Percentiles rank a stretch among this genome's conserved stretches.
These are phyloP conservation scores for Parastagonospora avenae DNA, from an alignment of 2,329 filamentous ascomycete species.

Conservation along the genomic window DNA sequence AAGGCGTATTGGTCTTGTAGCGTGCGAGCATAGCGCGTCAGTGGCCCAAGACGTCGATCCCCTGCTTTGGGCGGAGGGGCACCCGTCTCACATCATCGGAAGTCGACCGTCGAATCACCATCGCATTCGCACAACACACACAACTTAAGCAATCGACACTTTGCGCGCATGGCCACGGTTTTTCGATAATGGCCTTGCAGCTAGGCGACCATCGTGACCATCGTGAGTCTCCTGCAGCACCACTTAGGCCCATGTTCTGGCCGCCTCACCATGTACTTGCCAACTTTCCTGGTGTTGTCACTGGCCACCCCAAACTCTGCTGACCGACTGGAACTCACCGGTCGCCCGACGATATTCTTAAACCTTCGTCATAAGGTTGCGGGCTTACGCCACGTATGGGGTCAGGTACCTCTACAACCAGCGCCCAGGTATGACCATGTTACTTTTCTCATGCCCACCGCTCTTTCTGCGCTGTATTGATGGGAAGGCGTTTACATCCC, in stretches of 20 bases:
- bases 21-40: not conserved
- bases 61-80: conserved; percentile 1
- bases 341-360: not conserved
- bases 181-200: too few species aligned
- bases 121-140: not conserved
- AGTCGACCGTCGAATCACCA: not conserved
- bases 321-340: not conserved
- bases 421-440: conserved; percentile 18
- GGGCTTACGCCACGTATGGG: conserved; percentile 6
- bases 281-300: too few species aligned
- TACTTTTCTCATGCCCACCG: conserved; percentile 9
- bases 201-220: too few species aligned
- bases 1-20: not conserved
- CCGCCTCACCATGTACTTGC: too few species aligned
- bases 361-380: not conserved
- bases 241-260: too few species aligned
- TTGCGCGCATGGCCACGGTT: not conserved
- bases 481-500: not conserved
- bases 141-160: not conserved
- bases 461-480: not conserved
- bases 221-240: too few species aligned
- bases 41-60: not conserved
- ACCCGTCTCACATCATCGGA: conserved; percentile 1
- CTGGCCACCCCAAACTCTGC: too few species aligned
- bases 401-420: conserved; percentile 12